Percentiles rank a stretch among this genome's conserved stretches.
phyloP scores from a whole-genome alignment of 2,329 filamentous ascomycete species.

The Metarhizium humberi region DNA sequence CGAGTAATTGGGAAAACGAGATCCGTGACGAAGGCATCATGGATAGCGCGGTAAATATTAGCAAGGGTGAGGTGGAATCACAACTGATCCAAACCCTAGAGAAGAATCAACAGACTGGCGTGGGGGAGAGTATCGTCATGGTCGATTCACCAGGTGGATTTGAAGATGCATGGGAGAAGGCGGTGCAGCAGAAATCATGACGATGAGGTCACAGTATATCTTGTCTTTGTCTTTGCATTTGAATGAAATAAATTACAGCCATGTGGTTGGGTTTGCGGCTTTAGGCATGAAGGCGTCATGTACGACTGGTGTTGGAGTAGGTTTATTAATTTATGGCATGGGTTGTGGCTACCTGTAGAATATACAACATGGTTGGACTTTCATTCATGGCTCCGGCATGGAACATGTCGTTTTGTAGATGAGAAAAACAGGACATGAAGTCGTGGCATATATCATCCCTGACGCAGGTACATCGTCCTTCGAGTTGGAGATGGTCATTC shows the following conservation, averaged over 20 bases:
- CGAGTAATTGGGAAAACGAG: slow-evolving; percentile 69
- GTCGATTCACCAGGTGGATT: slow-evolving; percentile 42
- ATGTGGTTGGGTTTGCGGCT: background rate
- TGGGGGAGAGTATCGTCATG: slow-evolving; percentile 36
- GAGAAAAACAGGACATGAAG: background rate
- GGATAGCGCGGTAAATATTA: slow-evolving; percentile 26
- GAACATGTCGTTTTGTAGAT: background rate
- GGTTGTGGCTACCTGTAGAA: background rate
- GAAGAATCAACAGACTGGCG: slow-evolving; percentile 26
- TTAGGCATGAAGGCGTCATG: background rate
- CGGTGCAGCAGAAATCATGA: slow-evolving; percentile 25
- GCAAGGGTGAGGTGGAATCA: slow-evolving; percentile 15
- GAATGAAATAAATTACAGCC: slow-evolving; percentile 1
- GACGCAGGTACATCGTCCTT: background rate
- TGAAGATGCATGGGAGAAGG: slow-evolving; percentile 63
- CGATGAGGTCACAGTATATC: background rate
- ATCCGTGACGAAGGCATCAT: slow-evolving; percentile 40
- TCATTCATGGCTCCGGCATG: background rate
- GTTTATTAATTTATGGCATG: background rate
- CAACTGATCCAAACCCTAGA: slow-evolving; percentile 7
- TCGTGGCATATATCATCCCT: background rate
- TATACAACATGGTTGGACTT: background rate
- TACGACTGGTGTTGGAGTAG: background rate
- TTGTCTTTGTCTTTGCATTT: slow-evolving; percentile 7
- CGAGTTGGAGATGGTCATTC: background rate